phyloP scores from a whole-genome alignment of 768 basidiomycete species.

The Agaricus bisporus region DNA sequence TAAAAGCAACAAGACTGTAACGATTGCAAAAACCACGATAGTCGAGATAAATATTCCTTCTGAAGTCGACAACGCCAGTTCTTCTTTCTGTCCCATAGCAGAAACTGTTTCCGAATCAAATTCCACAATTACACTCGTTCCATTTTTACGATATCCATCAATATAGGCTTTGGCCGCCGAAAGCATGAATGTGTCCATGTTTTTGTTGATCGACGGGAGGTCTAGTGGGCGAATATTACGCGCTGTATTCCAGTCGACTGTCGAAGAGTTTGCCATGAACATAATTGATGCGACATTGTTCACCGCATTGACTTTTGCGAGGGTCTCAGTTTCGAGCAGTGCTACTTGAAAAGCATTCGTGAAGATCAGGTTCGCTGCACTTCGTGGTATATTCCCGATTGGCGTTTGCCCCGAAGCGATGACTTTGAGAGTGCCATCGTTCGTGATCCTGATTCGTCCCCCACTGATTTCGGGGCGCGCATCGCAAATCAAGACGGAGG shows the following conservation, averaged over 20 bases:
- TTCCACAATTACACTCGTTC: not conserved
- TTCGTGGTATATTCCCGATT: slow-evolving; percentile 5
- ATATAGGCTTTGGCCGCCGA: slow-evolving; percentile 11
- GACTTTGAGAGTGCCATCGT: not conserved
- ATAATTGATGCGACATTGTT: slow-evolving; percentile 8
- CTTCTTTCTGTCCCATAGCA: not conserved
- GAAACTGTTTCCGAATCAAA: not conserved
- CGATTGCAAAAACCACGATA: not conserved
- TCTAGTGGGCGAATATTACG: slow-evolving; percentile 1
- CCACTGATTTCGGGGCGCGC: not conserved
- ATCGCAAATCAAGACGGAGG: slow-evolving; percentile 7
- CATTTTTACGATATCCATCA: slow-evolving; percentile 9
- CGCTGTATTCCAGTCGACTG: slow-evolving; percentile 2
- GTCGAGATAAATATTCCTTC: slow-evolving; percentile 1
- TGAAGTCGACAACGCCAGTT: slow-evolving; percentile 4
- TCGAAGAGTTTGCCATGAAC: slow-evolving; percentile 6
- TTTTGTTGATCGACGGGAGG: slow-evolving; percentile 3
- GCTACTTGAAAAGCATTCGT: slow-evolving; percentile 1
- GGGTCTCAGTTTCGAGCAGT: not conserved
- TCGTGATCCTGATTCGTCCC: slow-evolving; percentile 1
- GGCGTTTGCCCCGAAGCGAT: not conserved
- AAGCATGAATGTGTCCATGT: slow-evolving; percentile 9
- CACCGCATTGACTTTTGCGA: not conserved
- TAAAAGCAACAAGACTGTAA: too few relatives aligned
- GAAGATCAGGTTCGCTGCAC: slow-evolving; percentile 7